Conservation (phyloP, 352 stramenopile species). For the Pilasporangium apinafurcum region DNA sequence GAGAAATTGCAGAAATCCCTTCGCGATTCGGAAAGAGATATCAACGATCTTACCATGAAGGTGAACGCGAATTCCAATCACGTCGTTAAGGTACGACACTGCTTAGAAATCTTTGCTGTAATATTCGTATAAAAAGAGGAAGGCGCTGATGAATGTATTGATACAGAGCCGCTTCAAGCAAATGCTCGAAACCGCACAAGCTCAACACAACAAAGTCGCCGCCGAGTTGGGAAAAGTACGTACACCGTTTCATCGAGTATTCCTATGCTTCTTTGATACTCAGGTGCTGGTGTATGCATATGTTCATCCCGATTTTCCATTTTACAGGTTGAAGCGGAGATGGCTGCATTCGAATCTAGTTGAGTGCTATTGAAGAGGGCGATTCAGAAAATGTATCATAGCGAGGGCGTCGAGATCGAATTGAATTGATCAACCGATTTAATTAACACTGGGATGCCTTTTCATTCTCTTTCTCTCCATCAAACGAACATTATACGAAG, state of each 20-base stretch:
- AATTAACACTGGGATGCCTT: slow-evolving; percentile 1
- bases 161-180: slow-evolving; percentile 78
- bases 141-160: no score
- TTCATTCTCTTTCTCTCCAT: neutral
- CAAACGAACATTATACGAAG: no score
- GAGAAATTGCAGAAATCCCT: slow-evolving; percentile 66
- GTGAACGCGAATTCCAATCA: slow-evolving; percentile 76
- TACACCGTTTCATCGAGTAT: no score
- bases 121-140: no score
- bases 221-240: slow-evolving; percentile 45
- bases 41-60: slow-evolving; percentile 56
- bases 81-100: slow-evolving; percentile 75
- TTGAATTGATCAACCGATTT: neutral
- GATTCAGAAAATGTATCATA: no score
- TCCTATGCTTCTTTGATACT: neutral
- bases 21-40: slow-evolving; percentile 56
- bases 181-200: slow-evolving; percentile 64
- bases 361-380: slow-evolving; percentile 8
- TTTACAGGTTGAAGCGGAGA: slow-evolving; percentile 28
- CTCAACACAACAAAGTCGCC: slow-evolving; percentile 42
- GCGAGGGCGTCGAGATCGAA: no score
- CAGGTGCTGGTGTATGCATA: neutral
- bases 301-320: neutral
- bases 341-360: slow-evolving; percentile 30
- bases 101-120: no score